Base-by-base conservation (phyloP, 768 basidiomycete genomes). In the Mycena belliarum region DNA sequence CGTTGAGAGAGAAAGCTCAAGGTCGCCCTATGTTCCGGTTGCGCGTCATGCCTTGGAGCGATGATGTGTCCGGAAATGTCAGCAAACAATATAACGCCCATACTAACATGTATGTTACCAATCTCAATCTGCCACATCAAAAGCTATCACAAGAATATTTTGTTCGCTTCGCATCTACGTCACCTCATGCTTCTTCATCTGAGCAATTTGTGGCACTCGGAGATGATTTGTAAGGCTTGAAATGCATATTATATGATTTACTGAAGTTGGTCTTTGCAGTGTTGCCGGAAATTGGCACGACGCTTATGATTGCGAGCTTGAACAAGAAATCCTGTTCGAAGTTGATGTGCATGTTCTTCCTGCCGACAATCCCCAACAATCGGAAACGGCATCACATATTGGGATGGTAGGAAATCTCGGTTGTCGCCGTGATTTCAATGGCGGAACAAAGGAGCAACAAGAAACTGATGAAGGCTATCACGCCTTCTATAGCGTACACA, bases 61-160 rank as follows among this genome's bases (percentile, higher is more conserved):
- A 57, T 20, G 33, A 57, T 23, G 55, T 57, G 16, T 57, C 55
- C 3, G 48, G 49, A 26, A 57, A 50, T 45, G 55, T 57, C 1
- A 57, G 55, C 42, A 76, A 76, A 58, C 71, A 74, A 45, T 75
- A 69, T 52, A 75, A 76, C 46, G 50, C 66, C 0, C 74, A 76
- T 50, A 69, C 55, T 12, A 76, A 76, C 47, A 48, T 73, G 2
- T 76, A 73, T 40, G 45, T 72, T 3, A 54, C 60, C n/a, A 71
- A 73, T 53, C 40, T 56, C 0, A 71, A 65, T 52, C n/a, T 75
- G 0, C 72, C 75, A 3, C 66, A 70, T n/a, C 55, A 46, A 0
- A 48, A 55, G 6, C 55, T 68, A 0, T 16, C 57, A 3, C 75
- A 75, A 48, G 72, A 76, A 51, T 74, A 68, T 48, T 70, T 70